A percentile compares a stretch with the other conserved stretches of the same genome.
Conservation (phyloP, 2,329 filamentous ascomycete species). For the Trematosphaeria pertusa region DNA sequence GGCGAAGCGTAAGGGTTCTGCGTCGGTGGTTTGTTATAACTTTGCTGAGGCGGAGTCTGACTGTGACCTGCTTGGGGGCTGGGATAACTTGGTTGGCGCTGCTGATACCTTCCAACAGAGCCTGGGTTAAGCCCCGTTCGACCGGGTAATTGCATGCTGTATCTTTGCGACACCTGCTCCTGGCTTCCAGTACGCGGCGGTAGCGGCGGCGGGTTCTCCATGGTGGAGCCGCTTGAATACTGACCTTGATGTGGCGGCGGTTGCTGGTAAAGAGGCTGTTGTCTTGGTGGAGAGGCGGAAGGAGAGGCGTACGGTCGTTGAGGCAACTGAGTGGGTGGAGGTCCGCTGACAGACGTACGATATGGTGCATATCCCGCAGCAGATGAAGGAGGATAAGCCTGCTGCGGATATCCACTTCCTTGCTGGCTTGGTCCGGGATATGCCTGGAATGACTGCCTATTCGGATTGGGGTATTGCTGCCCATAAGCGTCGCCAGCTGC, state of each 20-base stretch:
- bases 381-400: neutral
- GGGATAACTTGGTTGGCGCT: too few species aligned
- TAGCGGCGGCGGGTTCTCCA: neutral
- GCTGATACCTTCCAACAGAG: constrained; percentile 13
- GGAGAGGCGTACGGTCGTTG: neutral
- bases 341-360: neutral
- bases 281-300: neutral
- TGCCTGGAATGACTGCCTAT: constrained; percentile 4
- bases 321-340: neutral
- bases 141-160: constrained; percentile 9
- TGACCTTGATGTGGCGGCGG: constrained; percentile 1
- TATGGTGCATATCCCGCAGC: neutral
- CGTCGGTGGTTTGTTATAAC: neutral
- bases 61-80: neutral
- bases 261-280: neutral
- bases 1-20: neutral
- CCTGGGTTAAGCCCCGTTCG: constrained; percentile 14
- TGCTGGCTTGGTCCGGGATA: neutral
- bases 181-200: constrained; percentile 9
- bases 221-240: constrained; percentile 2
- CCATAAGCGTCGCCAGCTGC: neutral
- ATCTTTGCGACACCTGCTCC: constrained; percentile 4
- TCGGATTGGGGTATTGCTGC: neutral
- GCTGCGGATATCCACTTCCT: neutral
- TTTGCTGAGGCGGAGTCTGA: neutral